Evolutionary conservation across 1,139 yeast species (phyloP).

Genomic region (Candida dubliniensis): DNA sequence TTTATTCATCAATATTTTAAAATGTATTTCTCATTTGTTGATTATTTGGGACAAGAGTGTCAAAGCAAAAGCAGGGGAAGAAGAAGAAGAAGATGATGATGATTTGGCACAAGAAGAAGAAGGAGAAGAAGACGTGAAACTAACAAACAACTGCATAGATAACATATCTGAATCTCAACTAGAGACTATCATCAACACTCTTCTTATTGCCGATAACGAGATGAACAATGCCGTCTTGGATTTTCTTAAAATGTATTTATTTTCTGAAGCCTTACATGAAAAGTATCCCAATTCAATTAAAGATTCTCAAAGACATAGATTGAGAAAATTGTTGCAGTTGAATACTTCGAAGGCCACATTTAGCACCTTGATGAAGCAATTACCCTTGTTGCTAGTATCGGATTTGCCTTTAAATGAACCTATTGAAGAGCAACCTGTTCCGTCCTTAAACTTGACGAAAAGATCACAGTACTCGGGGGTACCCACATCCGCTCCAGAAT

Average conservation of each 20-base stretch:
- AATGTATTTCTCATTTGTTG: constrained; percentile 41
- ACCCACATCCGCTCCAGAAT: constrained; percentile 60
- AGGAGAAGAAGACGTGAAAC: constrained; percentile 22
- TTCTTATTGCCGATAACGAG: constrained; percentile 41
- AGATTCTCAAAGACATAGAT: constrained; percentile 36
- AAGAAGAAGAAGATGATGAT: constrained; percentile 35
- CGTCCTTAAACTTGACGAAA: constrained; percentile 31
- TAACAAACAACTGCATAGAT: constrained; percentile 44
- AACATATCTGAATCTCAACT: constrained; percentile 35
- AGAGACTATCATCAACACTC: constrained; percentile 29
- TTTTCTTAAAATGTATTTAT: constrained; percentile 40
- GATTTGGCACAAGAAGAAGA: constrained; percentile 12
- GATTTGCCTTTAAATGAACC: constrained; percentile 28
- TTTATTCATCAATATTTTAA: constrained; percentile 46
- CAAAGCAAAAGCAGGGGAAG: constrained; percentile 13
- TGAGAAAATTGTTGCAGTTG: constrained; percentile 34
- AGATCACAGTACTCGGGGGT: constrained; percentile 41
- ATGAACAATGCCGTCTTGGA: constrained; percentile 33
- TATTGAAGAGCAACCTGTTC: constrained; percentile 19
- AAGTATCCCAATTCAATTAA: constrained; percentile 28
- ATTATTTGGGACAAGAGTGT: constrained; percentile 29
- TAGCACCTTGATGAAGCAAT: constrained; percentile 51
- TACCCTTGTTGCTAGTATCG: constrained; percentile 61
- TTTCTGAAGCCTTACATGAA: constrained; percentile 41
- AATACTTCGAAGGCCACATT: constrained; percentile 36